Evolutionary conservation across 768 basidiomycete species (phyloP), one percentile per base, ranked within the genome.

Genomic region (Lactarius evosmus): DNA sequence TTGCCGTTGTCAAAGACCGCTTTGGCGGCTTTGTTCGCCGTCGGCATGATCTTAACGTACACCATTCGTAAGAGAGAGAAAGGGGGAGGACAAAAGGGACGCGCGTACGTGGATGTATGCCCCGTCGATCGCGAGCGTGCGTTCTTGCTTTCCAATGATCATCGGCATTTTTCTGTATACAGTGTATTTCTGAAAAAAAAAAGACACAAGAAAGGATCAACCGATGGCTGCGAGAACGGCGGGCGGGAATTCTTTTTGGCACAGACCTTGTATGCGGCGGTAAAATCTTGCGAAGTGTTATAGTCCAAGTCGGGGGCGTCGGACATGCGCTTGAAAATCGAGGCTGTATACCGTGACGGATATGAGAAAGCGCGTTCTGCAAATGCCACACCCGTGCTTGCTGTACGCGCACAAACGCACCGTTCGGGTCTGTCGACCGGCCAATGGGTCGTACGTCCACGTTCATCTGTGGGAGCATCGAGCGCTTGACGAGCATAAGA

Each of bases 141-240:
- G 86, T 72, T 96, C 93, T 69, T 95, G 94, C 25, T 93, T 84
- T 4, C 91, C 87, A 53, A 98, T 87, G 29, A 93, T 78, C 89
- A 95, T 96, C 2, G 95, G 94, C 75, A 96, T 85, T 76, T 96
- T 98, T 54, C 96, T 88, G 72, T 91, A 92, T 19, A 99, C 91
- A 0, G 85, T 89, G 70, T 87, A 99, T 83, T 91, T 90, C 92
- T 95, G 74, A 17, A 55, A 60, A 11, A 4, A 36, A 29, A 25
- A 7, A 40, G 2, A 36, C 17, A 34, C 1, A 38, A 8, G 0
- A 38, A 38, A 7, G 14, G 7, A 52, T 52, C 19, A 52, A 19
- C 19, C 19, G 17, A 32, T 12, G 50, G 6, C 16, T 27, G 27
- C 14, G 14, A 16, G 6, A 3, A 9, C 6, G 9, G 22, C n/a